Evolutionary conservation across 2,329 filamentous ascomycete genomes (phyloP).

Genomic region (Cordyceps pruinosa): DNA sequence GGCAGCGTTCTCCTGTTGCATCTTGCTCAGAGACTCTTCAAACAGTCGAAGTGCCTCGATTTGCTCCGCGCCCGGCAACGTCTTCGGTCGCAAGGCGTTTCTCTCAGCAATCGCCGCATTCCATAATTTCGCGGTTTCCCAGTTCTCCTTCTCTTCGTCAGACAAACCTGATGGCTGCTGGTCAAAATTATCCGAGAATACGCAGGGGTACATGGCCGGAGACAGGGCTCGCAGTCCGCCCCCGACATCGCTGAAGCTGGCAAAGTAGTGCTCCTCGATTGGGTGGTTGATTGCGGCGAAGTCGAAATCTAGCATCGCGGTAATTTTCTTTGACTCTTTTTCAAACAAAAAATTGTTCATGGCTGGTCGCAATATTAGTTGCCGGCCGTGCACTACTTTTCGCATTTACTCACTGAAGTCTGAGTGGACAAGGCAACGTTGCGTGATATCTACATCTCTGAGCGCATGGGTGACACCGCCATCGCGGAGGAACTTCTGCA

Average conservation of each 20-base stretch:
- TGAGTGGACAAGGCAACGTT: slow-evolving; percentile 18
- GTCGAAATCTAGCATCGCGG: slow-evolving; percentile 24
- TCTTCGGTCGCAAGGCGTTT: background rate
- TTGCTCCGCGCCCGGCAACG: background rate
- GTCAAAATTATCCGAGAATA: slow-evolving; percentile 1
- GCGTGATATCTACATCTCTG: slow-evolving; percentile 13
- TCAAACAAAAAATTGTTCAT: slow-evolving; percentile 24
- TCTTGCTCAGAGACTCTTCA: background rate
- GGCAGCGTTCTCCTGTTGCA: background rate
- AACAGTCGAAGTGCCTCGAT: background rate
- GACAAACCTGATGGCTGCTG: background rate
- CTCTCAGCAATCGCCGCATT: background rate
- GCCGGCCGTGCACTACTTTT: background rate
- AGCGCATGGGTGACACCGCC: background rate
- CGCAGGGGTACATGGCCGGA: background rate
- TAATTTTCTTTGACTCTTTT: slow-evolving; percentile 16
- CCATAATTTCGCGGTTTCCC: slow-evolving; percentile 1
- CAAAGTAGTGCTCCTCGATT: slow-evolving; percentile 20
- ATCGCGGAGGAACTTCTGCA: slow-evolving; percentile 14
- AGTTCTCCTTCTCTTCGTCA: background rate
- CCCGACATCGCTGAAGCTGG: slow-evolving; percentile 5
- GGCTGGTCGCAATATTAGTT: slow-evolving; percentile 12
- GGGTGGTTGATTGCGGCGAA: slow-evolving; percentile 20
- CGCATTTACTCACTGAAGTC: slow-evolving; percentile 20
- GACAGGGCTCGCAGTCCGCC: background rate